Base-by-base conservation (phyloP, 495 filamentous ascomycete species). In the Entonaema liquescens region DNA sequence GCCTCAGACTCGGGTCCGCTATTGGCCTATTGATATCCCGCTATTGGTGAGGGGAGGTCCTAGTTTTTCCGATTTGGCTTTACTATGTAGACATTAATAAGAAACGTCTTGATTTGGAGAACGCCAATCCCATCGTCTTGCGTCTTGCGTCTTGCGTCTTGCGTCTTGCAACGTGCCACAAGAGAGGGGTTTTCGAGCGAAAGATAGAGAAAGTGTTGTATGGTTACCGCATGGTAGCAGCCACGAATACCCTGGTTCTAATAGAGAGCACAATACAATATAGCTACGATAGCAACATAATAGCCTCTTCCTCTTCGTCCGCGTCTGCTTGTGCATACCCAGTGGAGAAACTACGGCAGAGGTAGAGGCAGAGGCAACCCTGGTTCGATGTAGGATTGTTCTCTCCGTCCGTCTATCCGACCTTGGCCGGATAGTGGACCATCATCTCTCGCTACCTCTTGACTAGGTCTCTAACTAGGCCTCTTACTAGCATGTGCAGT, bases 141-240 rank as follows among this genome's bases (percentile, higher is more conserved):
- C n/a, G n/a, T n/a, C n/a, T n/a, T n/a, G n/a, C n/a, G n/a, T n/a
- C n/a, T n/a, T n/a, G n/a, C n/a, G n/a, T n/a, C n/a, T n/a, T n/a
- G n/a, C n/a, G n/a, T n/a, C n/a, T 61, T 26, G 70, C 54, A 71
- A 72, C 63, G 75, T 73, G 29, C 69, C 70, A 75, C 75, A 68
- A 59, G 58, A 66, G 62, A 73, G 70, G 64, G 62, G 70, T 49
- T 57, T 57, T 62, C 53, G 28, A 35, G 53, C 12, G 23, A 68
- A 44, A 65, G 65, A 55, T 50, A 38, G 19, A 42, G 5, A 54
- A 12, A 59, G 26, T 44, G 38, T 9, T 33, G 40, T 40, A 66
- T 58, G 57, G 66, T 69, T 62, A 65, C 66, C 50, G 61, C 47
- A 67, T 70, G 68, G 59, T 67, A 64, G 62, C 52, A 63, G 40